phyloP scores from a whole-genome alignment of 257 asterid genomes.

The Petunia secreta region DNA sequence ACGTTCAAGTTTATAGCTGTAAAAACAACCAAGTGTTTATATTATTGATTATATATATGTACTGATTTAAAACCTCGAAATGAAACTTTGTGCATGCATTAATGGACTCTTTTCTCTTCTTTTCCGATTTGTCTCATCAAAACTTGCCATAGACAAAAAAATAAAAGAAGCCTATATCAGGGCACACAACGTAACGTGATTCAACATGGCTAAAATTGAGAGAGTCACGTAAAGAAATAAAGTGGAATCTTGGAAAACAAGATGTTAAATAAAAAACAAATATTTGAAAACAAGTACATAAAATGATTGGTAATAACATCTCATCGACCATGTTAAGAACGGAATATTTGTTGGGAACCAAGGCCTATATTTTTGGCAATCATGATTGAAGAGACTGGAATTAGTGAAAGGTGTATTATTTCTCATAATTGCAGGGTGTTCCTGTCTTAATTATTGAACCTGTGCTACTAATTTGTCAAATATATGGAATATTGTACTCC shows the following conservation, averaged over 20 bases:
- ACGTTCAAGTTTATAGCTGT: too few relatives aligned
- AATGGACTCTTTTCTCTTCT: too few relatives aligned
- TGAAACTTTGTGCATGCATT: too few relatives aligned
- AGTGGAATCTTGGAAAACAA: conserved; percentile 9
- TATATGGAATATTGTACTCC: background rate
- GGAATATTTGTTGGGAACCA: conserved; percentile 19
- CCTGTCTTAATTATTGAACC: conserved; percentile 15
- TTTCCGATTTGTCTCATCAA: background rate
- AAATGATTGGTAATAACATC: background rate
- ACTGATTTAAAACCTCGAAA: too few relatives aligned
- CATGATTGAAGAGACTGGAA: conserved; percentile 15
- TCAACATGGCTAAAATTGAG: background rate
- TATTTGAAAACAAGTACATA: background rate
- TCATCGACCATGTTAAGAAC: conserved; percentile 15
- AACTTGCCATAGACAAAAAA: background rate
- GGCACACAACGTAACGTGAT: background rate
- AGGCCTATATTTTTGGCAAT: background rate
- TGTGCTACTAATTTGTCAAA: conserved; percentile 13
- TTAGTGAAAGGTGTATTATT: conserved; percentile 18
- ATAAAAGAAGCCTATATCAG: background rate
- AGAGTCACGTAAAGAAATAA: background rate
- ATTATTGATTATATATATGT: too few relatives aligned
- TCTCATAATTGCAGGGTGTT: conserved; percentile 10
- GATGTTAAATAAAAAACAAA: background rate
- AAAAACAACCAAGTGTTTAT: too few relatives aligned